Conservation (phyloP, 352 stramenopile species). For the Elongisporangium anandrum region DNA sequence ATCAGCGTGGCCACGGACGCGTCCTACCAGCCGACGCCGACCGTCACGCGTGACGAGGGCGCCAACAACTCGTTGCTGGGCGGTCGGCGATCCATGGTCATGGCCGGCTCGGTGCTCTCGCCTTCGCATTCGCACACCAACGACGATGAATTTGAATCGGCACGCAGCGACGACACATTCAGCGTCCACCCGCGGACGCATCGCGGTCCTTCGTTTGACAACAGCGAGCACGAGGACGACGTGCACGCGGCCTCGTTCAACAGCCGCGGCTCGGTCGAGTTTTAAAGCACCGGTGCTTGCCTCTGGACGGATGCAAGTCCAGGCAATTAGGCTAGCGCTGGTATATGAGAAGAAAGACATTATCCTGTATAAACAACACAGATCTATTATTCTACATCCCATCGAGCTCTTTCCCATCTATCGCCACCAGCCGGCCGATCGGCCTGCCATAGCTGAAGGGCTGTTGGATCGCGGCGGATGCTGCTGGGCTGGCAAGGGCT, state of each 20-base stretch:
- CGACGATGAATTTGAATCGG: constrained; percentile 10
- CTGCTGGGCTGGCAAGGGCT: constrained; percentile 13
- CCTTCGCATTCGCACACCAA: constrained; percentile 18
- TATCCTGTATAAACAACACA: not conserved
- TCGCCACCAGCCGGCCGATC: constrained; percentile 32
- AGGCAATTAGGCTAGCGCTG: not conserved
- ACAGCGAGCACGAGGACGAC: constrained; percentile 20
- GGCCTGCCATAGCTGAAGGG: constrained; percentile 1
- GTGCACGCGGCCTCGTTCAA: constrained; percentile 11
- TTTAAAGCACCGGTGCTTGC: constrained; percentile 25
- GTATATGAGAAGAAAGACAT: not conserved
- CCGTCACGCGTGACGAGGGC: constrained; percentile 2
- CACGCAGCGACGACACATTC: constrained; percentile 22
- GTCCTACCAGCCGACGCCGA: constrained; percentile 19
- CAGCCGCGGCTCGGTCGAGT: constrained; percentile 51
- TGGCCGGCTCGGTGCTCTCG: constrained; percentile 37
- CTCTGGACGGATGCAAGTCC: constrained; percentile 2
- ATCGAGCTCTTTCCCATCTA: not conserved
- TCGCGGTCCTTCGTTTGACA: constrained; percentile 33
- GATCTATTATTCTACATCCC: not conserved
- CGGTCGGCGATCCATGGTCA: constrained; percentile 20
- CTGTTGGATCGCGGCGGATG: not conserved
- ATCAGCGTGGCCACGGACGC: constrained; percentile 28
- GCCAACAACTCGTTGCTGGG: not conserved
- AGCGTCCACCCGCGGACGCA: constrained; percentile 11